Evolutionary conservation across 805 yeast species (phyloP).

Genomic region (Nakazawaea laoshanensis): DNA sequence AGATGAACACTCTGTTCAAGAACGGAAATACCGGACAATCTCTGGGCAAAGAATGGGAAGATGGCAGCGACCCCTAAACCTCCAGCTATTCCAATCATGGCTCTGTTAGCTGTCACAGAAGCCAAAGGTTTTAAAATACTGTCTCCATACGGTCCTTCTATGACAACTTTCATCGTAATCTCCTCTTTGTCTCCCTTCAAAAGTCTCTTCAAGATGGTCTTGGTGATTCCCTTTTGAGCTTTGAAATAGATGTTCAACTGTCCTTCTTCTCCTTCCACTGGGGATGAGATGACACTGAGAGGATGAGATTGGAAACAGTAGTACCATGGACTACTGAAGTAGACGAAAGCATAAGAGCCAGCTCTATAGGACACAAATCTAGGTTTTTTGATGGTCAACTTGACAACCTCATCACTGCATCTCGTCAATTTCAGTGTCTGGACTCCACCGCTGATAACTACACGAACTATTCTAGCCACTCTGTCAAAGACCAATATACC

Average conservation of each 20-base stretch:
- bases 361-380: conserved; percentile 29
- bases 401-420: conserved; percentile 11
- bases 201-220: conserved; percentile 11
- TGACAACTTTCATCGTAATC: conserved; percentile 21
- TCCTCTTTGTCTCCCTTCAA: conserved; percentile 1
- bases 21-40: too few relatives aligned
- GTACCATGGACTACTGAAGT: conserved; percentile 37
- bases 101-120: not conserved
- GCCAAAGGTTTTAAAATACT: not conserved
- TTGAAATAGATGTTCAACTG: conserved; percentile 33
- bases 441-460: conserved; percentile 22
- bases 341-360: conserved; percentile 48
- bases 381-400: conserved; percentile 15
- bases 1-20: too few relatives aligned
- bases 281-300: conserved; percentile 45
- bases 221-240: conserved; percentile 45
- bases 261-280: conserved; percentile 16
- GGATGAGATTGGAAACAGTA: conserved; percentile 71
- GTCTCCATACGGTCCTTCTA: conserved; percentile 62
- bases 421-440: conserved; percentile 10
- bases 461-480: conserved; percentile 29
- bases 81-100: conserved; percentile 15
- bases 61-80: conserved; percentile 17
- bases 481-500: conserved; percentile 49
- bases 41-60: conserved; percentile 11